phyloP scores from a whole-genome alignment of 768 basidiomycete species.

The Hygrocybe coccinea region DNA sequence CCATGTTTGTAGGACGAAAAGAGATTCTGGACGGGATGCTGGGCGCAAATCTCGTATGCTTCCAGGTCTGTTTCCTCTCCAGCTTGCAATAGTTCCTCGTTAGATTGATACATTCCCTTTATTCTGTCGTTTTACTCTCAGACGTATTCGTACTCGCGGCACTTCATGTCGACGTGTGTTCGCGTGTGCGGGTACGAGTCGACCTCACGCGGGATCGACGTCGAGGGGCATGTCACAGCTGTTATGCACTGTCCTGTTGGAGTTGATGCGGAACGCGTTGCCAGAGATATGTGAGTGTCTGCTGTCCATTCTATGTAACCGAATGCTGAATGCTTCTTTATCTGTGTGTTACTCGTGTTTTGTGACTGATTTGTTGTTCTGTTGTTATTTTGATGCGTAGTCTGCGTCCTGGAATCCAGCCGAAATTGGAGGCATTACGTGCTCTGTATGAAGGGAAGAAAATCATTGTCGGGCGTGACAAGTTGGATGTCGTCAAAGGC shows the following conservation, averaged over 20 bases:
- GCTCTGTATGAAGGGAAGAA: slow-evolving; percentile 92
- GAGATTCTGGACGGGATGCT: slow-evolving; percentile 98
- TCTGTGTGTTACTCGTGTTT: neutral
- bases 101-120: neutral
- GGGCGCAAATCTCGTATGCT: slow-evolving; percentile 92
- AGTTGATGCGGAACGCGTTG: slow-evolving; percentile 87
- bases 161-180: slow-evolving; percentile 92
- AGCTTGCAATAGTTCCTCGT: neutral
- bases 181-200: slow-evolving; percentile 95
- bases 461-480: slow-evolving; percentile 96
- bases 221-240: slow-evolving; percentile 75
- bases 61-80: slow-evolving; percentile 52
- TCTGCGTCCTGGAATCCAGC: slow-evolving; percentile 72
- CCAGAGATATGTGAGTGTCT: slow-evolving; percentile 61
- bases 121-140: slow-evolving; percentile 25
- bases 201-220: slow-evolving; percentile 67
- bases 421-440: slow-evolving; percentile 83
- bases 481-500: slow-evolving; percentile 97
- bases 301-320: neutral
- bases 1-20: slow-evolving; percentile 52
- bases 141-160: slow-evolving; percentile 92
- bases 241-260: slow-evolving; percentile 94
- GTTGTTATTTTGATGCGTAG: slow-evolving; percentile 27
- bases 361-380: neutral
- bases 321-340: neutral